Conservation (phyloP, 352 stramenopile species). For the Pythium sp. region DNA sequence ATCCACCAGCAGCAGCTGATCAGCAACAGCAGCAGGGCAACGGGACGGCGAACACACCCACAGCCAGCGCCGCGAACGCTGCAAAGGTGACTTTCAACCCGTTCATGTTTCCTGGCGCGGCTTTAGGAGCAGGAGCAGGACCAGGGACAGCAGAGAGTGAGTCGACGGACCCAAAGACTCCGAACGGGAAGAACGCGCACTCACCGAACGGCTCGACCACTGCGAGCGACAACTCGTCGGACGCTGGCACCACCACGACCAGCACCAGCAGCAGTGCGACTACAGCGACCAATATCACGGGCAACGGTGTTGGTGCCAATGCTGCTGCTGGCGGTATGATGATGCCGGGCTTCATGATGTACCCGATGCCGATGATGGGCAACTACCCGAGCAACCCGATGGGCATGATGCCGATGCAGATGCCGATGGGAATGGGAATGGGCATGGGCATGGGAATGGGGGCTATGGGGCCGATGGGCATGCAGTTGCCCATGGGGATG, state of each 20-base stretch:
- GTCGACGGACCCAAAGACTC: conserved; percentile 1
- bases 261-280: conserved; percentile 13
- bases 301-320: neutral
- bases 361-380: conserved; percentile 75
- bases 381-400: conserved; percentile 42
- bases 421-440: conserved; percentile 24
- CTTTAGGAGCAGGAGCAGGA: neutral
- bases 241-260: neutral
- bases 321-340: conserved; percentile 41
- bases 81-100: conserved; percentile 3
- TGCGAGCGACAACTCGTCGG: conserved; percentile 15
- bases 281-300: neutral
- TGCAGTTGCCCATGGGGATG: conserved; percentile 42
- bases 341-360: conserved; percentile 86
- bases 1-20: neutral
- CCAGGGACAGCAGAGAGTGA: neutral
- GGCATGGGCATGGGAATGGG: conserved; percentile 31
- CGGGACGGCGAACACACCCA: conserved; percentile 3
- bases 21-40: conserved; percentile 7
- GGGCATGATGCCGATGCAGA: conserved; percentile 43
- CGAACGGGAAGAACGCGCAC: neutral
- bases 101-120: conserved; percentile 10
- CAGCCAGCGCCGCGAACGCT: conserved; percentile 2
- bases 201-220: conserved; percentile 15
- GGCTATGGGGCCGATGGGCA: conserved; percentile 25